Base-by-base conservation (phyloP, 495 filamentous ascomycete species). In the Aspergillus campestris region DNA sequence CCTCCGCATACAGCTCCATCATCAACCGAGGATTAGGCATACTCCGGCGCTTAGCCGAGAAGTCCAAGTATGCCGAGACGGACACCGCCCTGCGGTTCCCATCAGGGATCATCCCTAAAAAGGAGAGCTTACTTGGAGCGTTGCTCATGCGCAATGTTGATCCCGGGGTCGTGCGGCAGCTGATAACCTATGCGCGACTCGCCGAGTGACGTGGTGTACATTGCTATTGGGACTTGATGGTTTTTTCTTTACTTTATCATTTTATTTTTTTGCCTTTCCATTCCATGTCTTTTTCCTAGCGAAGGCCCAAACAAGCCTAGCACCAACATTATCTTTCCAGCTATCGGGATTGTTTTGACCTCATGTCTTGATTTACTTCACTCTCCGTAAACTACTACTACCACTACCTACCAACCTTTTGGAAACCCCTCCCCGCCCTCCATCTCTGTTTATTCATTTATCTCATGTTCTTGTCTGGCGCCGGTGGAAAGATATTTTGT, bases 1-100 rank as follows among this genome's bases (percentile, higher is more conserved):
- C 67, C 1, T 59, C 67, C 39, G 69, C 73, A 5, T 77, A 71
- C 47, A 52, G 59, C 31, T 71, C 72, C 14, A 86, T 92, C 10
- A 81, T 84, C 10, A 71, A 81, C 28, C 77, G 85, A 15, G 83
- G 84, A 9, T 66, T 92, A 42, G 76, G 78, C 24, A 77, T 90
- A 45, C 64, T 94, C 18, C 78, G 74, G 52, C 78, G 73, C 44
- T 61, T 94, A 33, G 75, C 78, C 1, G 86, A 89, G 59, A 89
- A 84, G 58, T 79, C 82, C 4, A 79, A 77, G 50, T 77, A 84
- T 60, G 73, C 75, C 3, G 78, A 76, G 37, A 71, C 73, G 62
- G 28, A 56, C 42, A 61, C 62, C 12, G 53, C 53, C 10, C 42
- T 64, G 31, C 57, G 53, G 29, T 53, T 88, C 30, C 89, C 84